Conservation (phyloP, 768 basidiomycete genomes). For the Kwoniella mangroviensis region DNA sequence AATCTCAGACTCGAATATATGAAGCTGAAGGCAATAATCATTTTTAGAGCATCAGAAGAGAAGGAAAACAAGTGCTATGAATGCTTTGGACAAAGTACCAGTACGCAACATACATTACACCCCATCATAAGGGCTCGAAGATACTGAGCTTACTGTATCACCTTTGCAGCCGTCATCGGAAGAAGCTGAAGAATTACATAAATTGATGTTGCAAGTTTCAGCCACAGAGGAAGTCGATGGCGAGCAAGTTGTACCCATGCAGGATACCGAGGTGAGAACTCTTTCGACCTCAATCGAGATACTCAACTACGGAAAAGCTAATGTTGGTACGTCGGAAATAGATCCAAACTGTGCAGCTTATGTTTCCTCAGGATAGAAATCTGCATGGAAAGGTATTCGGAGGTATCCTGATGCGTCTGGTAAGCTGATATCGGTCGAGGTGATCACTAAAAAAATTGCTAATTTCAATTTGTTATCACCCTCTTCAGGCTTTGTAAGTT, state of each 20-base stretch:
- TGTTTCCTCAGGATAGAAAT: conserved; percentile 85
- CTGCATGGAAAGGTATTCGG: conserved; percentile 84
- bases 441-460: not conserved
- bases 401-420: conserved; percentile 71
- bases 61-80: conserved; percentile 64
- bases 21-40: not conserved
- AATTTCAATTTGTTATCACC: not conserved
- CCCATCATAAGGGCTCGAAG: not conserved
- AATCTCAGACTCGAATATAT: not conserved
- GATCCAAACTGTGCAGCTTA: conserved; percentile 62
- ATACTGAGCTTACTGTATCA: not conserved
- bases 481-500: conserved; percentile 25
- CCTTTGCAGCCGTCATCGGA: conserved; percentile 64
- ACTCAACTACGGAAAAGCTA: not conserved
- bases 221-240: conserved; percentile 59
- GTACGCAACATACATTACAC: conserved; percentile 17
- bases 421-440: conserved; percentile 9
- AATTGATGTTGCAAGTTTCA: conserved; percentile 67
- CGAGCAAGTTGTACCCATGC: conserved; percentile 71
- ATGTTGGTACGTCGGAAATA: conserved; percentile 26
- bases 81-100: conserved; percentile 72
- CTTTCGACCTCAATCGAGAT: not conserved
- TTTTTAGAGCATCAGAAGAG: conserved; percentile 67
- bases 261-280: conserved; percentile 71
- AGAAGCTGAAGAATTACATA: conserved; percentile 73